Base-by-base conservation (phyloP, 2,329 filamentous ascomycete species). In the Botrytis paeoniae region DNA sequence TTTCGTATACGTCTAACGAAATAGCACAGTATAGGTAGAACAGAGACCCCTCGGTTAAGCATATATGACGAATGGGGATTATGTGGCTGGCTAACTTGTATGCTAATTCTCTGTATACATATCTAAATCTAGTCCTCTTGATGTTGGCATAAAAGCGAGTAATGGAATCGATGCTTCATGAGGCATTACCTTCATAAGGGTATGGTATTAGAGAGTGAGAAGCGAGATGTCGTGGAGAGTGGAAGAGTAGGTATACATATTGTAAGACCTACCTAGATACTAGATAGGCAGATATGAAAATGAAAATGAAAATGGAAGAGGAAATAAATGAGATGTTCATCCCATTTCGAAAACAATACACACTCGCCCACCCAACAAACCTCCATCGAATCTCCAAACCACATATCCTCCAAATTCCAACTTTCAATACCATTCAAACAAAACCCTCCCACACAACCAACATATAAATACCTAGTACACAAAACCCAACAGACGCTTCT, bases 31-130 rank as follows among this genome's bases (percentile, higher is more conserved):
- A n/a, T 4, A n/a, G 3, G 25, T 16, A n/a, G 25, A n/a, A 51
- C 48, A 4, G 4, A 6, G 12, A 51, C 48, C 12, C 12, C 51
- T 54, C 51, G 25, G 14, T 18, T 29, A 29, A 16, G 0, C 12
- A 7, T n/a, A 3, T 5, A n/a, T 4, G 2, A 12, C 25, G 12
- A 10, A 12, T n/a, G 4, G 7, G 1, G 48, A 51, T 51, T 0
- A n/a, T n/a, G 25, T 14, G n/a, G 48, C 48, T 22, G 22, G 43
- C 48, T n/a, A n/a, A n/a, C n/a, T n/a, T n/a, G n/a, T n/a, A n/a
- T n/a, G n/a, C n/a, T n/a, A n/a, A n/a, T n/a, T 14, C 12, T 14
- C 48, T n/a, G 48, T 25, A 51, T 51, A 51, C 48, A 51, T 0
- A 51, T n/a, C 48, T 4, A 12, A 12, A n/a, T 20, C 22, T 25